Percentiles rank a stretch among this genome's conserved stretches.
These are phyloP conservation scores for Cicer judaicum DNA, from an alignment of 306 rosid genomes.

Conservation along the genomic window DNA sequence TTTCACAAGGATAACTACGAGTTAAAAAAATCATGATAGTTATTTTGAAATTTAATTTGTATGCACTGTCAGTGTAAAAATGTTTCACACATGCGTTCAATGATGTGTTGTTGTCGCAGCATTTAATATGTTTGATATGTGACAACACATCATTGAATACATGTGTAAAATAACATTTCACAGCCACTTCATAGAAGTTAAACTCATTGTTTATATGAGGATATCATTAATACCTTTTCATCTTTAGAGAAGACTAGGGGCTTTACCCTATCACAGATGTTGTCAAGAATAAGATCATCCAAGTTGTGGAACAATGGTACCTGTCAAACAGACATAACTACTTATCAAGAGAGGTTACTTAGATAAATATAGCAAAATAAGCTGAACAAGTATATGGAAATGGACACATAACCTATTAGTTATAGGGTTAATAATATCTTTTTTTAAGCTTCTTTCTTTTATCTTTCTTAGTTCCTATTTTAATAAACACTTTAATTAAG, in stretches of 20 bases:
- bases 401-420: too few species aligned
- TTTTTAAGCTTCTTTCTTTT: not conserved
- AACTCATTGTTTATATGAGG: not conserved
- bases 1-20: not conserved
- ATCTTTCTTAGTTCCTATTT: not conserved
- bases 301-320: conserved; percentile 91
- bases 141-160: too few species aligned
- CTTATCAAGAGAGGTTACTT: not conserved
- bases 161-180: too few species aligned
- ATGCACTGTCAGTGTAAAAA: too few species aligned
- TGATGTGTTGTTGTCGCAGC: too few species aligned
- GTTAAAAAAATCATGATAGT: not conserved
- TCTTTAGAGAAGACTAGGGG: conserved; percentile 89
- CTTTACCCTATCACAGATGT: conserved; percentile 88
- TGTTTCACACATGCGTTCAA: too few species aligned
- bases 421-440: too few species aligned
- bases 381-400: too few species aligned
- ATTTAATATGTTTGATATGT: too few species aligned
- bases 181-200: too few species aligned
- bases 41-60: not conserved
- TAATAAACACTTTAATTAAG: too few species aligned
- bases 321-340: conserved; percentile 47
- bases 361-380: conserved; percentile 2
- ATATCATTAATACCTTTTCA: conserved; percentile 69
- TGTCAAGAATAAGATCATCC: conserved; percentile 95